Percentiles rank a stretch among this genome's conserved stretches.
phyloP scores from a whole-genome alignment of 106 monocot species.

The Dendrobium officinale region DNA sequence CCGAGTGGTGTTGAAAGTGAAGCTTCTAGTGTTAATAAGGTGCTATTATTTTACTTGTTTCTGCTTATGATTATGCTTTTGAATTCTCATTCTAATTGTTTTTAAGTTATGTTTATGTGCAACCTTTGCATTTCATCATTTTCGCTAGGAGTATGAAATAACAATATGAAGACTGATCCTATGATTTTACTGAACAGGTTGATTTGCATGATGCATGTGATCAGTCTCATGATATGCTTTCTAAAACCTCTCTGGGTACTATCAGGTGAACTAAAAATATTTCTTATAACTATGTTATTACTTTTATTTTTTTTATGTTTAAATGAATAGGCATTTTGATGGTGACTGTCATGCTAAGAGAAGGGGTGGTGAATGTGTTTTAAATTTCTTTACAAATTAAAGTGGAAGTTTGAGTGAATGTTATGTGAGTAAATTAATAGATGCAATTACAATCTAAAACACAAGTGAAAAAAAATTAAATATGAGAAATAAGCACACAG shows the following conservation, averaged over 20 bases:
- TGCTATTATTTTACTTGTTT: slow-evolving; percentile 10
- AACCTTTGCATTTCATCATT: neutral
- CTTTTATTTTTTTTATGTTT: neutral
- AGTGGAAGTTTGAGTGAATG: no score
- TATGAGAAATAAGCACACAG: no score
- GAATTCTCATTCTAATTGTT: neutral
- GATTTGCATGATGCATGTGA: neutral
- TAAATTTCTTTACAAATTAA: neutral
- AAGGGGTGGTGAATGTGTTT: no score
- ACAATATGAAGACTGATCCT: neutral
- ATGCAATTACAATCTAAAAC: no score
- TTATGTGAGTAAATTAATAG: no score
- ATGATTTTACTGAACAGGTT: neutral
- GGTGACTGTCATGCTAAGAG: no score
- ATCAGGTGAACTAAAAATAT: neutral
- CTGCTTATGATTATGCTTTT: neutral
- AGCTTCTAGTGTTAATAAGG: slow-evolving; percentile 28
- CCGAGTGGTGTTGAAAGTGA: slow-evolving; percentile 15
- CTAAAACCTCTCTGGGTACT: neutral
- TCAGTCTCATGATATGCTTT: neutral
- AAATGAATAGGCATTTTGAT: neutral
- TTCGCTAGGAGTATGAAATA: neutral
- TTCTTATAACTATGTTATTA: neutral
- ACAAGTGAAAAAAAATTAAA: no score
- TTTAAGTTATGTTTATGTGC: neutral